These are phyloP conservation scores for Trichophaea hybrida DNA, from an alignment of 2,329 filamentous ascomycete species.

Conservation along the genomic window DNA sequence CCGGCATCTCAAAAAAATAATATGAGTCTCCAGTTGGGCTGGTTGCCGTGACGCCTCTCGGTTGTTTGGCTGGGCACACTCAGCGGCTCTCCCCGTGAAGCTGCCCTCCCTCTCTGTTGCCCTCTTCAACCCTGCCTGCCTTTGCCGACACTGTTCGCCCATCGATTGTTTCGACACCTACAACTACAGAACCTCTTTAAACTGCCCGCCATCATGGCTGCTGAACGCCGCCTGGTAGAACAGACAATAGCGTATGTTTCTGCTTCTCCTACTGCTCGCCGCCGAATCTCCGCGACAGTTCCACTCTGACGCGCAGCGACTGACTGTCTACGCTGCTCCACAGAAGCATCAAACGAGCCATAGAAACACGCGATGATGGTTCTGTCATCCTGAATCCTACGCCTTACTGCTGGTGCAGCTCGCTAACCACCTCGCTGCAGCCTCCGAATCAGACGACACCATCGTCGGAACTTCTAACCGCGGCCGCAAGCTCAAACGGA, in stretches of 20 bases:
- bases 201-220: constrained; percentile 8
- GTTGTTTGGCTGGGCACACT: background rate
- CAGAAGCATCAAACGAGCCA: constrained; percentile 27
- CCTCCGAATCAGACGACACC: constrained; percentile 59
- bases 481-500: constrained; percentile 65
- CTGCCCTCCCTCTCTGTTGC: background rate
- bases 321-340: background rate
- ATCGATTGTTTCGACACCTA: background rate
- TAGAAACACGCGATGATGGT: constrained; percentile 23
- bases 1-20: no score
- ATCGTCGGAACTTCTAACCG: constrained; percentile 58
- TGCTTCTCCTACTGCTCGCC: background rate
- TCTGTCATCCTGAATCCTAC: background rate
- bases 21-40: background rate
- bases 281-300: background rate
- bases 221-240: constrained; percentile 11
- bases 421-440: constrained; percentile 33
- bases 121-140: no score
- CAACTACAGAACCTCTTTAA: background rate
- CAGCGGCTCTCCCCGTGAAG: background rate
- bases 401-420: background rate
- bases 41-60: background rate
- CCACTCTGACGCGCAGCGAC: background rate
- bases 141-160: no score
- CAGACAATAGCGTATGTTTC: constrained; percentile 24